Percentiles rank a stretch among this genome's conserved stretches.
Conservation (phyloP, 2,329 filamentous ascomycete genomes). For the Paraconiothyrium sp. region DNA sequence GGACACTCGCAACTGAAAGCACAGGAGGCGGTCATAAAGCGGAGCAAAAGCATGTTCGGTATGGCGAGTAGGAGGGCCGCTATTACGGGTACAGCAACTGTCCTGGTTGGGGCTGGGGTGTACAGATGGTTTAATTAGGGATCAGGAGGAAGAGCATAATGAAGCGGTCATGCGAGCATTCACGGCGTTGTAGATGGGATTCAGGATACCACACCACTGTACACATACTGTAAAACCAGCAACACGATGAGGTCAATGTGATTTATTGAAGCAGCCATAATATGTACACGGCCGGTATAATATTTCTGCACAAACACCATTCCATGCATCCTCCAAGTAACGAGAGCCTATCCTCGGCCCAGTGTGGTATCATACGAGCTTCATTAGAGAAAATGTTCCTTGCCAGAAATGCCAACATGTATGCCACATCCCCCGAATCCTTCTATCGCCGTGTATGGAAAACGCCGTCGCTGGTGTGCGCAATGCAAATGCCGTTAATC, state of each 20-base stretch:
- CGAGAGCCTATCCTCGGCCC: conserved; percentile 10
- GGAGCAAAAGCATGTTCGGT: conserved; percentile 53
- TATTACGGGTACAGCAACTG: conserved; percentile 52
- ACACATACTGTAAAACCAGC: conserved; percentile 1
- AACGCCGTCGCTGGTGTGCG: conserved; percentile 21
- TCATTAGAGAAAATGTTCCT: conserved; percentile 13
- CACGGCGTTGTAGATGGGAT: conserved; percentile 2
- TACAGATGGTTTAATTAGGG: conserved; percentile 51
- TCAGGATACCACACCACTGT: conserved; percentile 3
- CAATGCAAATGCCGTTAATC: conserved; percentile 18
- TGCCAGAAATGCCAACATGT: conserved; percentile 13
- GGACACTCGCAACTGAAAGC: conserved; percentile 56
- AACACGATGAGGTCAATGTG: neutral
- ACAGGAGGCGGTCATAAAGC: conserved; percentile 52
- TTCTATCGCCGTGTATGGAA: conserved; percentile 12
- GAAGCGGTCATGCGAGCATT: neutral
- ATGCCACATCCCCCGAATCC: neutral
- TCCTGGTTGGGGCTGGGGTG: conserved; percentile 55
- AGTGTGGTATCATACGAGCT: conserved; percentile 17
- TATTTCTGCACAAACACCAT: conserved; percentile 3
- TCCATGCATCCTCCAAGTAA: conserved; percentile 8
- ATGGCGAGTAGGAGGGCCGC: conserved; percentile 52
- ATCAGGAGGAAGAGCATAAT: conserved; percentile 23
- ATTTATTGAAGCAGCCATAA: neutral
- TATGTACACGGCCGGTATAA: conserved; percentile 1